Base-by-base conservation (phyloP, 2,329 filamentous ascomycete genomes). In the Monosporascus ibericus region DNA sequence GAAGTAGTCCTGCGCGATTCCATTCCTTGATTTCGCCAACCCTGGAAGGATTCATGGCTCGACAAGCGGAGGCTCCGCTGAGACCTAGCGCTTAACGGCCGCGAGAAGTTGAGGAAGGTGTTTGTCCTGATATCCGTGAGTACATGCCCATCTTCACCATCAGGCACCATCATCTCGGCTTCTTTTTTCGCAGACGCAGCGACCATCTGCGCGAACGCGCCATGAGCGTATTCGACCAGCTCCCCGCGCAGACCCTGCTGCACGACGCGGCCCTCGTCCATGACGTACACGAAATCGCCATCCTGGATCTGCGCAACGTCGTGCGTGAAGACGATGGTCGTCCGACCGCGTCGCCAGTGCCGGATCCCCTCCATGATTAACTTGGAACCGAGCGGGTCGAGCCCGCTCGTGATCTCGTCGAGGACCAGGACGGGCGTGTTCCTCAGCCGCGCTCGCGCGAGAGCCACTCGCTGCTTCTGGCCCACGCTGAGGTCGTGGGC, bases 261-360 rank as follows among this genome's bases (percentile, higher is more conserved):
- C 0, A 87, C 78, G 0, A 96, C 73, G 0, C 65, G 66, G 0
- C 88, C 87, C 11, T 83, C 71, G 34, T 92, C 86, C 65, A 97
- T 73, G 11, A 96, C 79, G 59, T 92, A 95, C 0, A 95, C 79
- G 56, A 86, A 92, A 57, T 97, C 91, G 0, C 84, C 68, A 0
- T 82, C 72, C 5, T 72, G 67, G 9, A 97, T 92, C 58, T 92
- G 87, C 0, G 82, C 79, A 34, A 94, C 80, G 58, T 97, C 90
- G 63, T 97, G 92, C 0, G 94, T 96, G 61, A 97, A 92, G 58
- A 97, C 83, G 49, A 97, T 88, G 0, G 92, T 97, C 0, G 92
- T 96, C 66, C 89, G 94, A 0, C 81, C 86, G 37, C 72, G 74
- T 22, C 94, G 79, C 92, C 91, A 96, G 20, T 78, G 64, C 7